Evolutionary conservation across 2,329 filamentous ascomycete species (phyloP).

Genomic region (Didymella arachidicola): DNA sequence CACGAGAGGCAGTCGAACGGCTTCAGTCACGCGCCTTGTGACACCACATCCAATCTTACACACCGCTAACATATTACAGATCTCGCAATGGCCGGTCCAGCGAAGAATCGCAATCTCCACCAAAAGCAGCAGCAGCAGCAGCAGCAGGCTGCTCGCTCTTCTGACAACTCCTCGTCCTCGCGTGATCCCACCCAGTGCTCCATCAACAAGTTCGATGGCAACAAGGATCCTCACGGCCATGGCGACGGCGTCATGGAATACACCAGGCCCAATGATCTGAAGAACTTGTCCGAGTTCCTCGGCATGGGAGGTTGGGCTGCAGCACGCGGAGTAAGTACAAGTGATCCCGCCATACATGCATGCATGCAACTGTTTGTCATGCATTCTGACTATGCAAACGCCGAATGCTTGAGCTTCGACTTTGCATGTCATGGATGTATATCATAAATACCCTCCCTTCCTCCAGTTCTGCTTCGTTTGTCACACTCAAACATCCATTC

Average conservation of each 20-base stretch:
- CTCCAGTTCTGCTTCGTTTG: constrained; percentile 1
- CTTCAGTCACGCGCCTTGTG: not conserved
- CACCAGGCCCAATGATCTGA: constrained; percentile 38
- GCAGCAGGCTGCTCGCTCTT: constrained; percentile 30
- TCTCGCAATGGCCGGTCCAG: constrained; percentile 49
- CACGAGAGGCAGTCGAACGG: constrained; percentile 3
- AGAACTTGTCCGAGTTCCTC: constrained; percentile 49
- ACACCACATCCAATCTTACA: constrained; percentile 5
- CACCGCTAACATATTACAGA: constrained; percentile 33
- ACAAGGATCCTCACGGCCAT: constrained; percentile 38
- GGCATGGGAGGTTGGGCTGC: constrained; percentile 46
- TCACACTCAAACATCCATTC: not conserved
- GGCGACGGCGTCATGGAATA: constrained; percentile 30
- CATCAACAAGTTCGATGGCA: constrained; percentile 45
- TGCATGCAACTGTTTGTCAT: constrained; percentile 12
- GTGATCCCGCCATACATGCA: constrained; percentile 18
- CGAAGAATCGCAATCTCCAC: constrained; percentile 41
- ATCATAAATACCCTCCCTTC: constrained; percentile 10
- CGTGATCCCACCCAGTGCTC: constrained; percentile 38
- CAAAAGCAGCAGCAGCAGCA: constrained; percentile 34
- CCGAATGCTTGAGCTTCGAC: not conserved
- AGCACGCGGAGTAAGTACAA: constrained; percentile 50
- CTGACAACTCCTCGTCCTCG: constrained; percentile 37
- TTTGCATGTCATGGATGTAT: constrained; percentile 4
- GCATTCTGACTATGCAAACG: constrained; percentile 1